Evolutionary conservation across 2,329 filamentous ascomycete genomes (phyloP).

Genomic region (Exophiala viscosa): DNA sequence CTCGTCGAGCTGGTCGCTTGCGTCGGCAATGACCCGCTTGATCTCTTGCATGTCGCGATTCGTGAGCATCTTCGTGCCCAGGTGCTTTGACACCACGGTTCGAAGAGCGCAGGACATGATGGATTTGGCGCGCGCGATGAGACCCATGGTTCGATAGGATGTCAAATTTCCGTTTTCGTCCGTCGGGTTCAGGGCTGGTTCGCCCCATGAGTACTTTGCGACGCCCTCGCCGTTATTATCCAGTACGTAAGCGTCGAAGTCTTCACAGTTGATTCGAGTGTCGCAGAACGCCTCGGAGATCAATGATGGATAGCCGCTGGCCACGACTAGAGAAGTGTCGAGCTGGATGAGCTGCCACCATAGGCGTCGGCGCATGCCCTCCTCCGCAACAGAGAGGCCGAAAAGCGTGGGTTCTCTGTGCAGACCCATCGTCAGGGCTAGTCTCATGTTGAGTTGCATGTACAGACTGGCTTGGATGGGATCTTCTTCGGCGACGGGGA

Average conservation of each 20-base stretch:
- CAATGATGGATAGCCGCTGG: constrained; percentile 46
- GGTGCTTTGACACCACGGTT: constrained; percentile 42
- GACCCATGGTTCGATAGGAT: constrained; percentile 40
- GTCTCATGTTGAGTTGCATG: constrained; percentile 43
- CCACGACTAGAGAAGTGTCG: constrained; percentile 52
- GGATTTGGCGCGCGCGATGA: constrained; percentile 44
- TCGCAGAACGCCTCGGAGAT: constrained; percentile 50
- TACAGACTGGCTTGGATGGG: constrained; percentile 48
- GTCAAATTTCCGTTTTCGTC: constrained; percentile 43
- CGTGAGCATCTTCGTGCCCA: constrained; percentile 43
- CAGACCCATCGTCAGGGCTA: constrained; percentile 35
- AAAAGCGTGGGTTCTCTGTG: constrained; percentile 48
- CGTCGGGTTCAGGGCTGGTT: constrained; percentile 29
- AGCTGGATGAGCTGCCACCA: constrained; percentile 46
- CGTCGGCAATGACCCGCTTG: constrained; percentile 39
- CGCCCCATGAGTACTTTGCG: neutral
- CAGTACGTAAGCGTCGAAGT: constrained; percentile 44
- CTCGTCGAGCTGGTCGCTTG: constrained; percentile 41
- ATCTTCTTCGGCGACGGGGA: constrained; percentile 47
- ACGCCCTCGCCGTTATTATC: no score
- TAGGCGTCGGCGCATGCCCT: constrained; percentile 36
- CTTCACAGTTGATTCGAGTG: constrained; percentile 44
- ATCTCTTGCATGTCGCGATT: constrained; percentile 44
- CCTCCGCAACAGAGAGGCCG: constrained; percentile 45
- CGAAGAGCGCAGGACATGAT: constrained; percentile 43